These are phyloP conservation scores for Jatropha curcas DNA, from an alignment of 345 rosid genomes.

Conservation along the genomic window DNA sequence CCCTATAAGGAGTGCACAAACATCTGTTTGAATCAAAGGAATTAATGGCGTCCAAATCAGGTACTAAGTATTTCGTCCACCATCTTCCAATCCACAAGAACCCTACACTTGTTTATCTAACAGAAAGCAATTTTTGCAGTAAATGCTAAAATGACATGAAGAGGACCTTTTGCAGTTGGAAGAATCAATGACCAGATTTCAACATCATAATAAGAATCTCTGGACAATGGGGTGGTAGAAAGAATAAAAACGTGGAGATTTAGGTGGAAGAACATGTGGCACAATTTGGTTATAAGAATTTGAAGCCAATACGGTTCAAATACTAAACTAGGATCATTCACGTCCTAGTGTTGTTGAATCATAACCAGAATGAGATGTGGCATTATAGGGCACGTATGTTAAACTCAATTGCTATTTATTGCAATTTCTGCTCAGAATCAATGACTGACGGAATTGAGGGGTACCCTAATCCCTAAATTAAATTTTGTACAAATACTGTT, in stretches of 20 bases:
- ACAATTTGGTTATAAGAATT: neutral
- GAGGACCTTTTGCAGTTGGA: neutral
- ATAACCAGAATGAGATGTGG: slow-evolving; percentile 20
- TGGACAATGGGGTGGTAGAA: slow-evolving; percentile 1
- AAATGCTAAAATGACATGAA: slow-evolving; percentile 1
- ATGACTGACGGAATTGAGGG: neutral
- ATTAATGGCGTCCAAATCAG: neutral
- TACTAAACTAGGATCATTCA: too few relatives aligned
- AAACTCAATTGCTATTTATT: slow-evolving; percentile 2
- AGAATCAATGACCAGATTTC: slow-evolving; percentile 8
- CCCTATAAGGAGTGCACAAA: neutral
- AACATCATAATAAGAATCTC: too few relatives aligned
- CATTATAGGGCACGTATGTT: slow-evolving; percentile 13
- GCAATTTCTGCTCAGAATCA: slow-evolving; percentile 4
- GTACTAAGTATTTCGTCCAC: neutral
- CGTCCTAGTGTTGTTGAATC: neutral
- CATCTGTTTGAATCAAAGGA: neutral
- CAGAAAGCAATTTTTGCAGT: neutral
- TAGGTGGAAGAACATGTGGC: neutral
- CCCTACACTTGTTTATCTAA: neutral
- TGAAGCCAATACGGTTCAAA: slow-evolving; percentile 3
- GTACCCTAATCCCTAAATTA: too few relatives aligned
- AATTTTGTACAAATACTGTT: too few relatives aligned
- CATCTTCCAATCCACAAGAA: neutral
- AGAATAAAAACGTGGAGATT: neutral